phyloP scores from a whole-genome alignment of 2,329 filamentous ascomycete genomes.

The Penicillium rolfsii region DNA sequence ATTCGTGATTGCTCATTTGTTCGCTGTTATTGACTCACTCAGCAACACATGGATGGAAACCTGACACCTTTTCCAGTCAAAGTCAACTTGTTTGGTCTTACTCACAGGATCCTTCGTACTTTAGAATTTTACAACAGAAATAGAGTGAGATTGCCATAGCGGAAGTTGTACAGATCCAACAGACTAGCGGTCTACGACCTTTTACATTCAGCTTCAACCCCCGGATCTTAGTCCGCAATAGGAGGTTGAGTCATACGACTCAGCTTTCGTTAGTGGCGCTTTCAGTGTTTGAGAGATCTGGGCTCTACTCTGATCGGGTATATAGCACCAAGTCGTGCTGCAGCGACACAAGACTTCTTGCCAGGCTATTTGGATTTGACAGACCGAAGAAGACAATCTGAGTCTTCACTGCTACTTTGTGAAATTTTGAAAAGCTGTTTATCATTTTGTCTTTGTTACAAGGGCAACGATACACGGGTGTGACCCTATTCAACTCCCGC shows the following conservation, averaged over 20 bases:
- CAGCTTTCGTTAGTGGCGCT: not conserved
- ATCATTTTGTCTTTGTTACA: not conserved
- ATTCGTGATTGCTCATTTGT: not conserved
- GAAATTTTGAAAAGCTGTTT: not conserved
- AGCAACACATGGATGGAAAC: not conserved
- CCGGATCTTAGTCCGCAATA: constrained; percentile 24
- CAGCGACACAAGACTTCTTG: not conserved
- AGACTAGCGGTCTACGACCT: constrained; percentile 7
- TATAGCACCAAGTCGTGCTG: constrained; percentile 25
- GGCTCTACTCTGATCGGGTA: constrained; percentile 11
- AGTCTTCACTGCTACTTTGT: not conserved
- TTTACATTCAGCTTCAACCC: constrained; percentile 20
- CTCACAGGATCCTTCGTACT: not conserved
- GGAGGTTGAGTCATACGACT: constrained; percentile 26
- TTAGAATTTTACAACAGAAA: not conserved
- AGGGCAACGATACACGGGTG: not conserved
- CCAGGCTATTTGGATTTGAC: not conserved
- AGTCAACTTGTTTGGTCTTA: not conserved
- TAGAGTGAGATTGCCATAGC: not conserved
- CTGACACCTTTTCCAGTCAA: not conserved
- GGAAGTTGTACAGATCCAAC: constrained; percentile 25
- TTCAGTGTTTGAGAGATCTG: constrained; percentile 6
- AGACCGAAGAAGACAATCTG: not conserved
- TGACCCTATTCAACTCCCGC: constrained; percentile 10
- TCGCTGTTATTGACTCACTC: not conserved